Conservation (phyloP, 164 flowering plant genomes). For the Piper longum region DNA sequence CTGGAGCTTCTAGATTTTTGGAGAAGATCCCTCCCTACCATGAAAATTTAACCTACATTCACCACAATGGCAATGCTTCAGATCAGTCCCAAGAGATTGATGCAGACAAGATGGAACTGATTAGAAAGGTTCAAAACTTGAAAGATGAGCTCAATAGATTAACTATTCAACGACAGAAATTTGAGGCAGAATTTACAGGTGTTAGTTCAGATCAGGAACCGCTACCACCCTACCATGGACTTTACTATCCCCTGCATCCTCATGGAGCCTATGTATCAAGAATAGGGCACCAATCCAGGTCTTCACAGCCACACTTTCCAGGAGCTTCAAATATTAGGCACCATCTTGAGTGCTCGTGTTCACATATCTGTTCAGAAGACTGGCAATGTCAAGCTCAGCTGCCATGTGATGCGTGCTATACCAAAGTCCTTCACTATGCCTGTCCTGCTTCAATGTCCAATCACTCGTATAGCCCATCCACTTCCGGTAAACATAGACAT, state of each 20-base stretch:
- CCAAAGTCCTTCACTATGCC: slow-evolving; percentile 12
- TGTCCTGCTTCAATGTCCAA: slow-evolving; percentile 13
- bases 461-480: slow-evolving; percentile 16
- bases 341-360: slow-evolving; percentile 22
- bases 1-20: slow-evolving; percentile 8
- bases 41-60: slow-evolving; percentile 9
- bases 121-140: slow-evolving; percentile 49
- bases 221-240: slow-evolving; percentile 5
- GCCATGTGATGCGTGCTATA: slow-evolving; percentile 12
- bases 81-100: slow-evolving; percentile 22
- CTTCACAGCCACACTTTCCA: slow-evolving; percentile 25
- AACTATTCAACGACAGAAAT: slow-evolving; percentile 4
- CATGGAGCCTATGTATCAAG: slow-evolving; percentile 15
- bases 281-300: slow-evolving; percentile 10
- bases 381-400: slow-evolving; percentile 23
- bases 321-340: slow-evolving; percentile 21
- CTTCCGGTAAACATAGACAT: slow-evolving; percentile 27
- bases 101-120: slow-evolving; percentile 31
- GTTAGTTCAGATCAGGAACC: slow-evolving; percentile 14
- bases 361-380: slow-evolving; percentile 21
- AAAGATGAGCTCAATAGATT: slow-evolving; percentile 30
- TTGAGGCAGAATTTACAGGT: slow-evolving; percentile 13
- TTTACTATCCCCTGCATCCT: slow-evolving; percentile 11
- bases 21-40: slow-evolving; percentile 14
- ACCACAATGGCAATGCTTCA: slow-evolving; percentile 25